phyloP scores from a whole-genome alignment of 176 grass and related monocot species.

The Miscanthus lutarioriparius region DNA sequence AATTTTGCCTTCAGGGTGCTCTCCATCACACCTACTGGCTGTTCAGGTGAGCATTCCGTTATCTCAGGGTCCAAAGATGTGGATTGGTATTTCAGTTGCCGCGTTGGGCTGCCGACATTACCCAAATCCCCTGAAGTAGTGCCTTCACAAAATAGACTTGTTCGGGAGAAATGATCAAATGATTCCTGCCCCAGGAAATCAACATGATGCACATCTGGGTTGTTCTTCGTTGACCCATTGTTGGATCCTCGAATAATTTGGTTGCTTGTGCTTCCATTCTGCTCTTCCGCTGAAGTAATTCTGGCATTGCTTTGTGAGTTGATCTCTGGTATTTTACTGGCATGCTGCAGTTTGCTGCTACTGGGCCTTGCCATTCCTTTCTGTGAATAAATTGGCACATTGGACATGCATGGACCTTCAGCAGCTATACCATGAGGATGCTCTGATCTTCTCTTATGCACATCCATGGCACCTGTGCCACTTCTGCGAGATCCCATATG shows the following conservation, averaged over 20 bases:
- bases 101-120: constrained; percentile 12
- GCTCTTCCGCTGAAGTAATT: constrained; percentile 19
- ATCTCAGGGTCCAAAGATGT: constrained; percentile 35
- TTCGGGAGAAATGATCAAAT: constrained; percentile 34
- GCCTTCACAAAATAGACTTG: constrained; percentile 52
- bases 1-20: constrained; percentile 83
- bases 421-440: constrained; percentile 31
- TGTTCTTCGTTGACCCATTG: constrained; percentile 6
- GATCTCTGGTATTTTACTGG: constrained; percentile 23
- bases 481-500: constrained; percentile 18
- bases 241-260: constrained; percentile 28
- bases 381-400: not conserved
- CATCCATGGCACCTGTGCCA: constrained; percentile 17
- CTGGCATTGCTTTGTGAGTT: constrained; percentile 5
- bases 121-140: constrained; percentile 47
- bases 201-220: constrained; percentile 15
- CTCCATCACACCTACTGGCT: constrained; percentile 29
- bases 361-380: not conserved
- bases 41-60: constrained; percentile 44
- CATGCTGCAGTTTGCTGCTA: constrained; percentile 41
- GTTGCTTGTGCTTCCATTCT: constrained; percentile 20
- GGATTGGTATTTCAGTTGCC: constrained; percentile 25
- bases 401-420: constrained; percentile 32
- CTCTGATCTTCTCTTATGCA: constrained; percentile 38
- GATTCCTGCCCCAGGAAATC: constrained; percentile 40